phyloP scores from a whole-genome alignment of 2,329 filamentous ascomycete species.

The Sporothrix luriei region DNA sequence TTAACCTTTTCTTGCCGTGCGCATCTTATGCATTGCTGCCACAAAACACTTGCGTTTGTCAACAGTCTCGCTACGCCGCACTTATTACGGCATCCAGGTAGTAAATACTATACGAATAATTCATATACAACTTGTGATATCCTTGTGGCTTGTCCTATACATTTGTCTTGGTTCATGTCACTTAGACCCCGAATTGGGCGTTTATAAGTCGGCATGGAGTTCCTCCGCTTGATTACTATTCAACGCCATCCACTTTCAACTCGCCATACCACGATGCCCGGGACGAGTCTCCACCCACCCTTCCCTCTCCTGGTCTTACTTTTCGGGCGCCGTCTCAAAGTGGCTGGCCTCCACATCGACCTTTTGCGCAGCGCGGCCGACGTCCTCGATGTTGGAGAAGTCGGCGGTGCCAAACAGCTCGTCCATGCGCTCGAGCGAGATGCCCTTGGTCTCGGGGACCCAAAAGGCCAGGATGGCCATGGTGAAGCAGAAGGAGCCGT shows the following conservation, averaged over 20 bases:
- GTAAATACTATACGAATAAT: slow-evolving; percentile 18
- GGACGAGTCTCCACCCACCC: not conserved
- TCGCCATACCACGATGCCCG: too few species aligned
- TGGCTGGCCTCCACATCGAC: slow-evolving; percentile 29
- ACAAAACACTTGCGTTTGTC: not conserved
- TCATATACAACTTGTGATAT: not conserved
- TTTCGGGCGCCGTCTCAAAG: slow-evolving; percentile 10
- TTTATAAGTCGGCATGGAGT: slow-evolving; percentile 19
- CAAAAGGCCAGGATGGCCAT: slow-evolving; percentile 51
- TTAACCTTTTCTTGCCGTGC: not conserved
- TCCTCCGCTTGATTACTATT: slow-evolving; percentile 4
- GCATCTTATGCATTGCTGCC: not conserved
- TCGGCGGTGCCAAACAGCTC: slow-evolving; percentile 38
- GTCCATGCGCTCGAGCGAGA: slow-evolving; percentile 40
- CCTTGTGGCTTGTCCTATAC: not conserved
- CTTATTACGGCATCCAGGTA: not conserved
- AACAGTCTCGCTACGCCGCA: not conserved
- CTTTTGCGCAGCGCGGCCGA: slow-evolving; percentile 33
- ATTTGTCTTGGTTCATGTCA: not conserved
- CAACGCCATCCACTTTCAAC: not conserved
- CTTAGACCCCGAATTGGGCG: not conserved
- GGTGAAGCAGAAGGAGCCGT: slow-evolving; percentile 58
- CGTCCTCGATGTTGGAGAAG: slow-evolving; percentile 36
- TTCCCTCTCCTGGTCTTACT: not conserved
- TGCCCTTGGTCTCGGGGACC: slow-evolving; percentile 38